Evolutionary conservation across 768 basidiomycete species (phyloP).

Genomic region (Suillus alpinus): DNA sequence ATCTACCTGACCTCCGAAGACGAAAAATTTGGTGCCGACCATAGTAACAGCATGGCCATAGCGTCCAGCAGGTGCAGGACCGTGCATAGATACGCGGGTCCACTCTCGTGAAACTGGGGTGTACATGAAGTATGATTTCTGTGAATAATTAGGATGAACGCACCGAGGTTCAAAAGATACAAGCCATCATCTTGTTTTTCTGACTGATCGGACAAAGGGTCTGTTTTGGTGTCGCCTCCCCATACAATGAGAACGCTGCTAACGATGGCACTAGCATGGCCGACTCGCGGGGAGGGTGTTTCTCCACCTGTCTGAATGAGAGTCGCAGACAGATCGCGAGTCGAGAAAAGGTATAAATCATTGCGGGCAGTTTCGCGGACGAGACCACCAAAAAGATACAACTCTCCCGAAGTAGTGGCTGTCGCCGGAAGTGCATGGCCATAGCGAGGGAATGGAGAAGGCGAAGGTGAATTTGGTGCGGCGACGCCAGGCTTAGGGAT

Average conservation of each 20-base stretch:
- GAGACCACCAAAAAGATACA: constrained; percentile 96
- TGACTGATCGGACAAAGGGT: constrained; percentile 51
- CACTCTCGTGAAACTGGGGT: constrained; percentile 85
- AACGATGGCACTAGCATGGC: constrained; percentile 93
- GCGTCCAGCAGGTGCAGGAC: constrained; percentile 78
- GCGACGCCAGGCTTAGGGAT: constrained; percentile 62
- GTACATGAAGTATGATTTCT: background rate
- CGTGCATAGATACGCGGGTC: constrained; percentile 81
- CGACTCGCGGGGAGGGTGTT: constrained; percentile 86
- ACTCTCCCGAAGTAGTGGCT: constrained; percentile 78
- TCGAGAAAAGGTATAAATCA: constrained; percentile 90
- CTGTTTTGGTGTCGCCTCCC: constrained; percentile 96
- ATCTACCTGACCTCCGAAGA: constrained; percentile 96
- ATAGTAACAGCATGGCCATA: constrained; percentile 97
- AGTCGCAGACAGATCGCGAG: constrained; percentile 73
- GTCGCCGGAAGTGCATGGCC: constrained; percentile 87
- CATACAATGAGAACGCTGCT: constrained; percentile 95
- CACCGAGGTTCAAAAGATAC: constrained; percentile 92
- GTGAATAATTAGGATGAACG: constrained; percentile 27
- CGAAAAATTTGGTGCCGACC: constrained; percentile 86
- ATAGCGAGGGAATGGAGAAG: constrained; percentile 93
- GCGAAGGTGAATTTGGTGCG: constrained; percentile 67
- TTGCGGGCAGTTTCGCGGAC: constrained; percentile 87
- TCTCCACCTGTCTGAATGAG: constrained; percentile 88
- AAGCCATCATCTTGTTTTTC: constrained; percentile 90